Base-by-base conservation (phyloP, 2,329 filamentous ascomycete genomes). In the Epichloe bromicola region DNA sequence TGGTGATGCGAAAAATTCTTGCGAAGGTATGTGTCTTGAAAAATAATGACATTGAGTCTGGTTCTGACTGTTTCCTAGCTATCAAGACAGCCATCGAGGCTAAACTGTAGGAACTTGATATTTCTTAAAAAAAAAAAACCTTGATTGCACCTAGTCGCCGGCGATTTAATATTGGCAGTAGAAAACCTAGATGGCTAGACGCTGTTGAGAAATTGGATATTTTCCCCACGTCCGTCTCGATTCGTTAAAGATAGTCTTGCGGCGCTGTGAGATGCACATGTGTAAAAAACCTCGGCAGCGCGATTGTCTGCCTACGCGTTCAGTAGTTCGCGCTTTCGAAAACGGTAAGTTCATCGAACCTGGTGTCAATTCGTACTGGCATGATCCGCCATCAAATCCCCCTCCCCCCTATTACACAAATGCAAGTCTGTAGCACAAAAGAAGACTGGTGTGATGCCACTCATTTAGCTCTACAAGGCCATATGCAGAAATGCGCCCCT, bases 1-100 rank as follows among this genome's bases (percentile, higher is more conserved):
- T 68, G 88, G 89, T 26, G 89, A 95, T 70, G 89, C 89, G 19
- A 91, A 88, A 70, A 77, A 80, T 53, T 86, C 83, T 53, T 91
- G 86, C 62, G 87, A 93, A 71, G 86, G 82, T 85, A 61, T 65
- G 79, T 66, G 11, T 15, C 2, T 15, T 12, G 19, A 47, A 4
- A 11, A 5, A 36, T 26, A 14, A 7, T 41, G 19, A 23, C 23
- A 17, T 1, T 1, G 15, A 4, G 49, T 50, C 71, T 33, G n/a
- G 38, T 33, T 20, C 47, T 55, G 37, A 56, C 46, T 10, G 12
- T 26, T 15, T 4, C 3, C 11, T 33, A 58, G 56, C 56, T 4
- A 53, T 58, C 30, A 58, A 58, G 48, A 51, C 33, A 2, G 54
- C 55, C 2, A 54, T 58, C 5, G 56, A 58, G 41, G 34, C 54